Evolutionary conservation across 2,329 filamentous ascomycete genomes (phyloP).

Genomic region (Penicillium sp.): DNA sequence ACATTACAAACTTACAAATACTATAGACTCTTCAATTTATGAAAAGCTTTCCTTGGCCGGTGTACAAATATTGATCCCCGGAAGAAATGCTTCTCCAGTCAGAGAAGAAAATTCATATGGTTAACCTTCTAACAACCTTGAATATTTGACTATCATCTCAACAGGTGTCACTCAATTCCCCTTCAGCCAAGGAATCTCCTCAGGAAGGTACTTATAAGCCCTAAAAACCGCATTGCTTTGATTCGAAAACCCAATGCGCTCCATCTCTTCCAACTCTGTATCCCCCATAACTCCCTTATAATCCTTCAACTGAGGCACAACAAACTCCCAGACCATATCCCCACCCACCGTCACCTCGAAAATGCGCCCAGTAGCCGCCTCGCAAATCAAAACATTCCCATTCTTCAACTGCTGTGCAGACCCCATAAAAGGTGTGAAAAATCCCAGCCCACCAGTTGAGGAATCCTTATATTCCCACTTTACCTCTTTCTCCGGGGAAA

Average conservation of each 20-base stretch:
- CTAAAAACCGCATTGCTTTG: slow-evolving; percentile 48
- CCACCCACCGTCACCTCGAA: slow-evolving; percentile 48
- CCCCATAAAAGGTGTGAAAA: slow-evolving; percentile 53
- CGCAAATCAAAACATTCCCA: slow-evolving; percentile 47
- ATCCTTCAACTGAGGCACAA: slow-evolving; percentile 44
- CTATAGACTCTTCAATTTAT: background rate
- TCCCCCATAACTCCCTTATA: slow-evolving; percentile 33
- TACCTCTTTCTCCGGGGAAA: slow-evolving; percentile 41
- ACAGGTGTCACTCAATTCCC: background rate
- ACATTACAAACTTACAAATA: background rate
- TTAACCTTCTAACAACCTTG: too few relatives aligned
- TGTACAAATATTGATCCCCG: background rate
- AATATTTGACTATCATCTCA: too few relatives aligned
- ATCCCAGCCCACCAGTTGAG: slow-evolving; percentile 36
- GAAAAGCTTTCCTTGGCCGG: background rate
- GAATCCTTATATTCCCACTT: slow-evolving; percentile 48
- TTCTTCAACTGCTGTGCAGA: slow-evolving; percentile 44
- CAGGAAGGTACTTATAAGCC: slow-evolving; percentile 45
- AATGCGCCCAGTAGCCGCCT: slow-evolving; percentile 46
- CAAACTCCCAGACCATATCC: slow-evolving; percentile 47
- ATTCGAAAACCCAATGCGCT: slow-evolving; percentile 40
- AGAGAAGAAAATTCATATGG: too few relatives aligned
- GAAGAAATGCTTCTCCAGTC: too few relatives aligned
- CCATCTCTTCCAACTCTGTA: slow-evolving; percentile 31
- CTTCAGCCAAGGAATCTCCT: slow-evolving; percentile 45